phyloP scores from a whole-genome alignment of 2,329 filamentous ascomycete genomes.

The Elsinoe australis region DNA sequence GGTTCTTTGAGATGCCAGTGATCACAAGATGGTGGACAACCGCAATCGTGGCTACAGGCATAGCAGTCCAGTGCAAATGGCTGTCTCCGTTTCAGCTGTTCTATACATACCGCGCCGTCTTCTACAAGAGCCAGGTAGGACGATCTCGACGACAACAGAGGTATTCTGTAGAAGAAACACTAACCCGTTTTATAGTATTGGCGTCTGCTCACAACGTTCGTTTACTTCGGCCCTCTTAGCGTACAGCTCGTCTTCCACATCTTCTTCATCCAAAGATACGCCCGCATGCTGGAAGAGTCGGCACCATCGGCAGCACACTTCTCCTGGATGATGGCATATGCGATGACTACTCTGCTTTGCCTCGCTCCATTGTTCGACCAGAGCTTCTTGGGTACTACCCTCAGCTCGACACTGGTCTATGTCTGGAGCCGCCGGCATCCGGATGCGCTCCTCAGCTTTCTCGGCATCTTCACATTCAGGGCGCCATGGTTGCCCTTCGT shows the following conservation, averaged over 20 bases:
- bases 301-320: conserved; percentile 92
- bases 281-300: conserved; percentile 87
- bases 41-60: conserved; percentile 77
- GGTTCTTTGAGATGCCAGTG: conserved; percentile 98
- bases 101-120: conserved; percentile 90
- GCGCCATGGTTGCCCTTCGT: conserved; percentile 96
- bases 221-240: conserved; percentile 92
- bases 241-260: conserved; percentile 95
- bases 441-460: conserved; percentile 69
- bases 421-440: conserved; percentile 97
- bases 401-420: conserved; percentile 90
- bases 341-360: conserved; percentile 67
- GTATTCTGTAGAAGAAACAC: background rate
- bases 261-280: conserved; percentile 96
- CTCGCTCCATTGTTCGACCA: conserved; percentile 83
- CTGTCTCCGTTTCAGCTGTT: conserved; percentile 92
- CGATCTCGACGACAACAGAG: background rate
- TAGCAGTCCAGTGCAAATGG: conserved; percentile 87
- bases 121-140: conserved; percentile 79
- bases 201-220: conserved; percentile 90
- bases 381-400: conserved; percentile 86
- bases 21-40: conserved; percentile 97
- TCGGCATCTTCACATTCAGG: conserved; percentile 83
- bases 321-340: conserved; percentile 86
- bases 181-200: conserved; percentile 62